Conservation (phyloP, 2,329 filamentous ascomycete species). For the Beauveria sp. region DNA sequence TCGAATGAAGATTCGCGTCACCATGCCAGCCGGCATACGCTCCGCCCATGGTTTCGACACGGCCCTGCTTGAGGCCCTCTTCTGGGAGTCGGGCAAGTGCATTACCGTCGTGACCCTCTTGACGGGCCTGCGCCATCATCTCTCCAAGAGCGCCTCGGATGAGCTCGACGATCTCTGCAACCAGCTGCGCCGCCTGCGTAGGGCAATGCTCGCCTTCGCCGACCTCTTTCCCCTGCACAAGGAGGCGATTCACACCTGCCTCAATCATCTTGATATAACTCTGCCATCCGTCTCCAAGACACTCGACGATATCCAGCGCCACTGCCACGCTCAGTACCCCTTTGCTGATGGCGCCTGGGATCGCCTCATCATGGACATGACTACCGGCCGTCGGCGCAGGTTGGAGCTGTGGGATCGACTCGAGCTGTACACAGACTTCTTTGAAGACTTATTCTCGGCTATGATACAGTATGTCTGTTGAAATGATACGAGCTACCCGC, state of each 20-base stretch:
- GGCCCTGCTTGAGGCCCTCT: background rate
- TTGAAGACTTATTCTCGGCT: background rate
- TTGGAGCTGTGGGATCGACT: background rate
- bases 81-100: constrained; percentile 7
- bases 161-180: background rate
- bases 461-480: constrained; percentile 1
- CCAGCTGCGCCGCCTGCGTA: background rate
- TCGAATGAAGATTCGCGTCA: constrained; percentile 1
- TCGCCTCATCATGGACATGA: background rate
- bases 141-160: background rate
- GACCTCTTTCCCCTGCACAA: constrained; percentile 6
- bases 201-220: constrained; percentile 5
- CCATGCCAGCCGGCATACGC: background rate
- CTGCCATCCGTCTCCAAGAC: constrained; percentile 1
- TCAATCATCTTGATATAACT: constrained; percentile 6
- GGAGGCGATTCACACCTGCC: background rate
- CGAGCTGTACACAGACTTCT: constrained; percentile 1
- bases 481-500: background rate
- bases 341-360: background rate
- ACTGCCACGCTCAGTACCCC: background rate
- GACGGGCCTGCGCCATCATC: background rate
- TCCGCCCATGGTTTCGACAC: constrained; percentile 1
- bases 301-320: background rate
- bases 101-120: background rate
- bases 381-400: background rate